Conservation (phyloP, 768 basidiomycete genomes). For the Rhodotorula toruloides region DNA sequence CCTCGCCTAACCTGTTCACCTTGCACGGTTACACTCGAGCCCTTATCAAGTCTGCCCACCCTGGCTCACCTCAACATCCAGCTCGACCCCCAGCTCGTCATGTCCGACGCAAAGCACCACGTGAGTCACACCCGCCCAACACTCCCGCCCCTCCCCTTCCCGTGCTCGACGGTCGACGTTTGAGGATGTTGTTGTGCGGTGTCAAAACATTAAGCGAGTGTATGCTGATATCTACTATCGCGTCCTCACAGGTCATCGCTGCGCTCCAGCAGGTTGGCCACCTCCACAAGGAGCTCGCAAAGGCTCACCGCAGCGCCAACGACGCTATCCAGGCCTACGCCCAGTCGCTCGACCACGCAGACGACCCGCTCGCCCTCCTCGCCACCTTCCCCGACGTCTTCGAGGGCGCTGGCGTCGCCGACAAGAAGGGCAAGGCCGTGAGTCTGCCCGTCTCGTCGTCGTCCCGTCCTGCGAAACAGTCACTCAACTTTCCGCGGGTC, state of each 20-base stretch:
- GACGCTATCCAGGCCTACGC: slow-evolving; percentile 12
- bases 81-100: slow-evolving; percentile 13
- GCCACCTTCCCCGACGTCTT: slow-evolving; percentile 11
- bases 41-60: not conserved
- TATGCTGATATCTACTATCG: too few relatives aligned
- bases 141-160: not conserved
- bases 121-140: slow-evolving; percentile 3
- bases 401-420: not conserved
- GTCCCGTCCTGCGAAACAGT: not conserved
- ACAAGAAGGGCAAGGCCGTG: slow-evolving; percentile 1
- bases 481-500: not conserved
- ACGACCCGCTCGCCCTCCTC: not conserved
- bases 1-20: too few relatives aligned
- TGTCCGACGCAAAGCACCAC: slow-evolving; percentile 12
- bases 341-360: not conserved
- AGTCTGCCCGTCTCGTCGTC: not conserved
- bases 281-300: slow-evolving; percentile 11
- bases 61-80: not conserved
- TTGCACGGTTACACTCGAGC: too few relatives aligned
- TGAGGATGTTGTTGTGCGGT: too few relatives aligned
- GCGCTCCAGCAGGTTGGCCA: slow-evolving; percentile 10
- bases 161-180: not conserved
- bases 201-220: too few relatives aligned
- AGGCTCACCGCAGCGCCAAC: slow-evolving; percentile 13
- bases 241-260: slow-evolving; percentile 7